Conservation (phyloP, 495 filamentous ascomycete genomes). For the Bacidia rubella region DNA sequence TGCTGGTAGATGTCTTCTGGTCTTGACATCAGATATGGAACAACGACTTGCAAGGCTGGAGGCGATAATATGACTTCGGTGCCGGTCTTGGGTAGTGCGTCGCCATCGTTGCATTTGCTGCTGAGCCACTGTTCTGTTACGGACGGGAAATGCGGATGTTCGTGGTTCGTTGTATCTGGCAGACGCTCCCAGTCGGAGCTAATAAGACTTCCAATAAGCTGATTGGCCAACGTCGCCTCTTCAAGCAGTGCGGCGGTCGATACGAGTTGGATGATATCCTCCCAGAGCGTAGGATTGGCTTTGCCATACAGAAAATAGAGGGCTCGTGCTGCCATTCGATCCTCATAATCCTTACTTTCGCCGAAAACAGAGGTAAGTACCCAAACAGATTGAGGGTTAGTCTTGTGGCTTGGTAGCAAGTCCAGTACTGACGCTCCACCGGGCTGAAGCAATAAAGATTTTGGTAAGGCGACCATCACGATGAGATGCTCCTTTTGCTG, state of each 20-base stretch:
- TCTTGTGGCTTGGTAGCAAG: conserved; percentile 20
- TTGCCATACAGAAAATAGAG: conserved; percentile 44
- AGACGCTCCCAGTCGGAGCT: conserved; percentile 40
- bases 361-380: conserved; percentile 38
- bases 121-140: conserved; percentile 31
- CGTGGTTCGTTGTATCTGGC: conserved; percentile 15
- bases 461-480: neutral
- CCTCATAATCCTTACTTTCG: conserved; percentile 18
- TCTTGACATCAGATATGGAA: conserved; percentile 47
- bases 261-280: conserved; percentile 36
- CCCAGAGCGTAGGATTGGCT: conserved; percentile 36
- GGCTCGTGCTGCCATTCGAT: conserved; percentile 41
- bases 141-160: conserved; percentile 27
- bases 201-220: conserved; percentile 38
- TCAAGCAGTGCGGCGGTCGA: conserved; percentile 47
- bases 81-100: conserved; percentile 32
- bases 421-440: conserved; percentile 31
- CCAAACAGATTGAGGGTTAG: neutral
- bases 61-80: conserved; percentile 34
- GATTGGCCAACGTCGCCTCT: conserved; percentile 40
- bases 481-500: neutral
- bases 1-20: conserved; percentile 38
- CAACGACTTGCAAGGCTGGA: conserved; percentile 36
- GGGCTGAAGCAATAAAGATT: neutral
- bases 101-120: conserved; percentile 24